Base-by-base conservation (phyloP, 1,139 yeast genomes). In the Geotrichum carabidarum region DNA sequence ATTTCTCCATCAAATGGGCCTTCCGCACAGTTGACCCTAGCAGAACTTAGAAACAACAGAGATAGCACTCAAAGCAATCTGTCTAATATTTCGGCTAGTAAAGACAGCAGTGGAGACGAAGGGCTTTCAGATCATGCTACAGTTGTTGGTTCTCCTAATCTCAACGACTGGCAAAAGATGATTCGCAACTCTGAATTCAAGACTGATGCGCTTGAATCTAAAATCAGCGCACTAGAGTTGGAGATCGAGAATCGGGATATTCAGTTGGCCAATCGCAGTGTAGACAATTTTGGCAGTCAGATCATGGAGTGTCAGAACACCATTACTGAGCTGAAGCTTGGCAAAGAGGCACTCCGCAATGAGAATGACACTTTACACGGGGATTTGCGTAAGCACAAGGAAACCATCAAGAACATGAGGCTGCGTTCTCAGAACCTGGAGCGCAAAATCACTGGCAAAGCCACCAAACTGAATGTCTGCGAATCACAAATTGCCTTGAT, bases 321-420 rank as follows among this genome's bases (percentile, higher is more conserved):
- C 8, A 31, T 48, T 4, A 44, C 56, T 1, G 53, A 40, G 44
- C 41, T 53, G 15, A 48, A 48, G 12, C 36, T 53, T 12, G 32
- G 35, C 14, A 53, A 53, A 22, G 53, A 53, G 22, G 14, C 50
- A 8, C 50, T 53, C 36, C 38, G 49, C 31, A 48, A 37, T 30
- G 51, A 53, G 18, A 53, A 53, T 14, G 46, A 38, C 11, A 27
- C 37, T 15, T 38, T 48, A 18, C 41, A 22, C 3, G 14, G 12
- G 6, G 53, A 53, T 18, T 18, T 50, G 34, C 37, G 31, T 1
- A 32, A 9, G 22, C 40, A 31, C 15, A 38, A 44, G 42, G 50
- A 43, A 8, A 14, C 22, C 18, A 30, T 48, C 38, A 34, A 38
- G 27, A n/a, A 31, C 7, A 14, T 44, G 9, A 36, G 42, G 27